Conservation (phyloP, 1,139 yeast species). For the Zhuliangozyma blackwelliae region DNA sequence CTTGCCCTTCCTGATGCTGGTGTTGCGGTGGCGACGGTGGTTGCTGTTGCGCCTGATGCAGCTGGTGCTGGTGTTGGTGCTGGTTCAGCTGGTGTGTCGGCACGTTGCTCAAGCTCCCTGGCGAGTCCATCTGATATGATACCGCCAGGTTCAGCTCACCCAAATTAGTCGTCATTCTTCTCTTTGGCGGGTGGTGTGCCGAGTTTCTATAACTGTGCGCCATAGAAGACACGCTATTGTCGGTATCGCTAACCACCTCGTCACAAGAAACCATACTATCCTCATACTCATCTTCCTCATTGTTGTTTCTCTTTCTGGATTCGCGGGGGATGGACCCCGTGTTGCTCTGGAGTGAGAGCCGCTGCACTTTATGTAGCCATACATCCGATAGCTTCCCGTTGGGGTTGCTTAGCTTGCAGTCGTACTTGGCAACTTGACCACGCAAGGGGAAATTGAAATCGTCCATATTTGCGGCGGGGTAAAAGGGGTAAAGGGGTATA, state of each 20-base stretch:
- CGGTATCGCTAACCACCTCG: slow-evolving; percentile 39
- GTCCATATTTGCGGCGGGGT: slow-evolving; percentile 11
- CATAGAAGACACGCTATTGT: slow-evolving; percentile 9
- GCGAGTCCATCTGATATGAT: slow-evolving; percentile 8
- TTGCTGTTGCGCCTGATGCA: slow-evolving; percentile 2
- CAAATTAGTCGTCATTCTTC: slow-evolving; percentile 23
- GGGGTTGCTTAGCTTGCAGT: slow-evolving; percentile 32
- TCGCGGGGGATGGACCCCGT: slow-evolving; percentile 11
- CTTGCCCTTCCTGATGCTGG: slow-evolving; percentile 1
- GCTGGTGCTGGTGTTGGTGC: slow-evolving; percentile 2
- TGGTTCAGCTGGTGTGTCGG: not conserved
- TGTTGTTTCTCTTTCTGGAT: slow-evolving; percentile 22
- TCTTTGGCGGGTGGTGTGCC: slow-evolving; percentile 35
- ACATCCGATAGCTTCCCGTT: slow-evolving; percentile 28
- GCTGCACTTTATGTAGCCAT: slow-evolving; percentile 32
- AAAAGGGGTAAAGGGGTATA: too few relatives aligned
- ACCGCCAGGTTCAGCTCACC: slow-evolving; percentile 1
- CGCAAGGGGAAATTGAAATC: slow-evolving; percentile 27
- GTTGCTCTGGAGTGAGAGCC: slow-evolving; percentile 16
- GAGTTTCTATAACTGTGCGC: slow-evolving; percentile 12
- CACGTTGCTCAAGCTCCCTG: slow-evolving; percentile 2
- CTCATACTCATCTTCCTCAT: slow-evolving; percentile 13
- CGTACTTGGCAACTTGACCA: slow-evolving; percentile 26
- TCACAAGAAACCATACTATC: slow-evolving; percentile 28
- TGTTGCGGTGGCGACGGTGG: slow-evolving; percentile 3